Conservation (phyloP, 1,284 basidiomycete genomes). For the Papiliotrema laurentii region DNA sequence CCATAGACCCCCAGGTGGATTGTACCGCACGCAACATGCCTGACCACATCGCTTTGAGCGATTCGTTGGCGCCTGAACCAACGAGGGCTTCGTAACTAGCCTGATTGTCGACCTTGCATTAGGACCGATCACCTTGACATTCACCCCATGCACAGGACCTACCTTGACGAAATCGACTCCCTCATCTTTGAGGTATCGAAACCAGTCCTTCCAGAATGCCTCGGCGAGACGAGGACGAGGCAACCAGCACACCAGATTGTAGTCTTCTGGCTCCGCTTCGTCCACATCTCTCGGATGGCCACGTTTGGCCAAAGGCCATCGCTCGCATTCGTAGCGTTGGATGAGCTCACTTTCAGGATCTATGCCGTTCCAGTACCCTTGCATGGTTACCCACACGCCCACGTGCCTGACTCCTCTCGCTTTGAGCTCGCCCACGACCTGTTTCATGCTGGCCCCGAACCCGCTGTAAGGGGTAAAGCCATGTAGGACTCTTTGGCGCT, state of each 20-base stretch:
- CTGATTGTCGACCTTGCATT: slow-evolving; percentile 28
- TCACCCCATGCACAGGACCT: neutral
- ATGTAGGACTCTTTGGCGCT: slow-evolving; percentile 2
- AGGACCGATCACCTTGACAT: neutral
- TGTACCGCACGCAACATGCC: slow-evolving; percentile 18
- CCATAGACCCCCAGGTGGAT: slow-evolving; percentile 15
- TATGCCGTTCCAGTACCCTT: slow-evolving; percentile 37
- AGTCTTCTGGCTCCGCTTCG: neutral
- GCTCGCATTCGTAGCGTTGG: slow-evolving; percentile 20
- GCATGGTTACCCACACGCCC: slow-evolving; percentile 33
- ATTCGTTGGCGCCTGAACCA: slow-evolving; percentile 5
- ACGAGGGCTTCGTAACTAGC: slow-evolving; percentile 13
- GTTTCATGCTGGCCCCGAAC: slow-evolving; percentile 14
- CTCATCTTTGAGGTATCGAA: slow-evolving; percentile 17
- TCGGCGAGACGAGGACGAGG: slow-evolving; percentile 21
- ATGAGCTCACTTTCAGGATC: slow-evolving; percentile 23
- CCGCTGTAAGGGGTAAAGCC: slow-evolving; percentile 16
- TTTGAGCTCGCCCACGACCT: slow-evolving; percentile 18
- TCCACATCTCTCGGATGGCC: neutral
- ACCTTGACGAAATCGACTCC: slow-evolving; percentile 38
- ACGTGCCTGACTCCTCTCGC: slow-evolving; percentile 16
- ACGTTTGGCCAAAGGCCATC: neutral
- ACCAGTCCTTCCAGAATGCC: slow-evolving; percentile 35
- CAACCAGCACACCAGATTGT: slow-evolving; percentile 8
- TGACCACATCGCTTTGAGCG: slow-evolving; percentile 17